A percentile compares a stretch with the other conserved stretches of the same genome.
Evolutionary conservation across 257 asterid genomes (phyloP).

Genomic region (Craterostigma plantagineum): DNA sequence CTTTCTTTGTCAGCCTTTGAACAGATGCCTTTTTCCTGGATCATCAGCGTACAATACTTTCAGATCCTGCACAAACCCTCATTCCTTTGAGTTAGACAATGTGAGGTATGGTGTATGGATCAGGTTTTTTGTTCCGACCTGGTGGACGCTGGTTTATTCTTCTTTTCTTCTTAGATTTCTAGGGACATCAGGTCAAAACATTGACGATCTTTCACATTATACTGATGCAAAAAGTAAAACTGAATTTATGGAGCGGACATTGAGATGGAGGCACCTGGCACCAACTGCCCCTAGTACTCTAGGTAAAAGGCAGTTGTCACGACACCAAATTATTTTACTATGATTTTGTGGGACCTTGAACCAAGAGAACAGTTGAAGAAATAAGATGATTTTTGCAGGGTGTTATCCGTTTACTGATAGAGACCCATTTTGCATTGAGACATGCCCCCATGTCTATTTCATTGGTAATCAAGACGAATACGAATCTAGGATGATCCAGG

Average conservation of each 20-base stretch:
- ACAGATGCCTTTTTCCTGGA: conserved; percentile 84
- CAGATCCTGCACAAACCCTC: conserved; percentile 94
- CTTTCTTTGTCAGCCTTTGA: conserved; percentile 40
- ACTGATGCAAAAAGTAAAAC: conserved; percentile 49
- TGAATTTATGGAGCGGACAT: conserved; percentile 77
- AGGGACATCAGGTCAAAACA: conserved; percentile 94
- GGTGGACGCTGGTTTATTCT: background rate
- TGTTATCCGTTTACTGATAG: conserved; percentile 93
- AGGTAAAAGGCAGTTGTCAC: conserved; percentile 20
- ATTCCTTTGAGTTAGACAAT: conserved; percentile 74
- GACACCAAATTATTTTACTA: background rate
- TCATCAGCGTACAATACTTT: conserved; percentile 79
- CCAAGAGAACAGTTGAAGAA: conserved; percentile 2
- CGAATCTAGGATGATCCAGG: conserved; percentile 43
- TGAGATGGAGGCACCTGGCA: conserved; percentile 95
- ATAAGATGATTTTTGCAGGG: conserved; percentile 24
- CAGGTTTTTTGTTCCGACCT: background rate
- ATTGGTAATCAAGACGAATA: conserved; percentile 75
- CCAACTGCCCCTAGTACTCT: conserved; percentile 96
- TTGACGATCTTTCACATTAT: conserved; percentile 77
- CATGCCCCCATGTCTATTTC: conserved; percentile 91
- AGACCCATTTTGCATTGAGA: conserved; percentile 85
- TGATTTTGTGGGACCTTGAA: conserved; percentile 3
- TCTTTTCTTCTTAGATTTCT: conserved; percentile 41
- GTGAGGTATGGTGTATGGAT: conserved; percentile 28